A percentile compares a stretch with the other conserved stretches of the same genome.
phyloP scores from a whole-genome alignment of 2,329 filamentous ascomycete species.

The Cladosporium cucumerinum region DNA sequence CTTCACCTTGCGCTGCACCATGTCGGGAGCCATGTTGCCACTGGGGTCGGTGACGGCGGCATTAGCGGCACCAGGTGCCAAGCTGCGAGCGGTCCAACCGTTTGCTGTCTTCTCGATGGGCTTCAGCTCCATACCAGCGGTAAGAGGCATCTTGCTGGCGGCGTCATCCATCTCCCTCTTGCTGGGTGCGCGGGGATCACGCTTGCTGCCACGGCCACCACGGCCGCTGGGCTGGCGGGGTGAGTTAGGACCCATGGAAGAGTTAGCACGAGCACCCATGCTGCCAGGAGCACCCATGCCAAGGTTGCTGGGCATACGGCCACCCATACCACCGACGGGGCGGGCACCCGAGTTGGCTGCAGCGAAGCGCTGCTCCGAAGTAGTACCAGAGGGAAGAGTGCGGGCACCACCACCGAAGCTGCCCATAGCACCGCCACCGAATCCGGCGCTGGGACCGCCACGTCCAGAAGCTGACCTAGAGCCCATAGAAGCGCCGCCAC shows the following conservation, averaged over 20 bases:
- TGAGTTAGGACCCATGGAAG: slow-evolving; percentile 63
- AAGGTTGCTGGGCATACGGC: slow-evolving; percentile 55
- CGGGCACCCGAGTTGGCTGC: slow-evolving; percentile 27
- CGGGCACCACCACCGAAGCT: slow-evolving; percentile 56
- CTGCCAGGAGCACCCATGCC: slow-evolving; percentile 37
- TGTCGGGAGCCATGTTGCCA: slow-evolving; percentile 74
- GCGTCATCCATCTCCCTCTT: slow-evolving; percentile 62
- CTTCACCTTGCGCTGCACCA: slow-evolving; percentile 99
- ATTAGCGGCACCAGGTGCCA: slow-evolving; percentile 48
- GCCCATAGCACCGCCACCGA: slow-evolving; percentile 61
- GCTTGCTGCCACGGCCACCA: slow-evolving; percentile 64
- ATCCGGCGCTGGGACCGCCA: slow-evolving; percentile 36
- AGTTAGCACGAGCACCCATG: slow-evolving; percentile 52
- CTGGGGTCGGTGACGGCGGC: slow-evolving; percentile 45
- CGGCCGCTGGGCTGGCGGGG: slow-evolving; percentile 51
- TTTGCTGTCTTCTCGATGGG: slow-evolving; percentile 67
- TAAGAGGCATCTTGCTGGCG: slow-evolving; percentile 88
- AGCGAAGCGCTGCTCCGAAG: slow-evolving; percentile 69
- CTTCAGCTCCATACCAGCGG: slow-evolving; percentile 76
- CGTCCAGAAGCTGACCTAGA: slow-evolving; percentile 47
- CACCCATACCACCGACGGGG: slow-evolving; percentile 47
- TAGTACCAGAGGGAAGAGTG: slow-evolving; percentile 71
- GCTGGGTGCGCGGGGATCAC: slow-evolving; percentile 49
- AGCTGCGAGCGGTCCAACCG: slow-evolving; percentile 85
- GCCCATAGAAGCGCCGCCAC: slow-evolving; percentile 45